These are phyloP conservation scores for Neonectria hederae DNA, from an alignment of 2,329 filamentous ascomycete species.

Conservation along the genomic window DNA sequence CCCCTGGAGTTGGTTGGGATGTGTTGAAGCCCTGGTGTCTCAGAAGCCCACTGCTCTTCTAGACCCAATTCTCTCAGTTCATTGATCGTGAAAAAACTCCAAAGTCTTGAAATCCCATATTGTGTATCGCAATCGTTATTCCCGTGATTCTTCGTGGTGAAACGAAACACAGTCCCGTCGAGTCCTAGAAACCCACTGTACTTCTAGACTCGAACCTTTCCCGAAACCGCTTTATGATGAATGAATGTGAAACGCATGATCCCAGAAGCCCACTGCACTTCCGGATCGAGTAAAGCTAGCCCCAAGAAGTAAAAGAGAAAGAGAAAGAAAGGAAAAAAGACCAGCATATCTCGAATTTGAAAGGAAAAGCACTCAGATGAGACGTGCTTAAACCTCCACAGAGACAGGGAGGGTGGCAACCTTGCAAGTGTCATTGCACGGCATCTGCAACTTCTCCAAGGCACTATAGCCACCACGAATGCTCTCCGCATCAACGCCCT, in stretches of 20 bases:
- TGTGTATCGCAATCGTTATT: neutral
- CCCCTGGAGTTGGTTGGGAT: slow-evolving; percentile 3
- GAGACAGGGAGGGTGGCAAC: slow-evolving; percentile 34
- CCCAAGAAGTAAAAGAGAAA: neutral
- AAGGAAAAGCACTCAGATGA: neutral
- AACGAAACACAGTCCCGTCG: neutral
- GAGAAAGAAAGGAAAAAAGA: neutral
- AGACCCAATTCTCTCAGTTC: slow-evolving; percentile 14
- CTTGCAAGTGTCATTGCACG: slow-evolving; percentile 39
- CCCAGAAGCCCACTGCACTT: slow-evolving; percentile 42
- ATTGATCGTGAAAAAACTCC: slow-evolving; percentile 20
- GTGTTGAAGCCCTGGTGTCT: slow-evolving; percentile 33
- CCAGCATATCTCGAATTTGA: neutral
- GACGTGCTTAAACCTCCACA: slow-evolving; percentile 35
- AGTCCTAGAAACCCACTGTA: slow-evolving; percentile 28
- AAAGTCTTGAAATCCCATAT: slow-evolving; percentile 9
- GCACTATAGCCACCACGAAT: slow-evolving; percentile 53
- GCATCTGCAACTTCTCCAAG: slow-evolving; percentile 41
- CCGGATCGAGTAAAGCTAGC: slow-evolving; percentile 17
- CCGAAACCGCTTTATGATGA: slow-evolving; percentile 3
- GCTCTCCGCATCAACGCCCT: slow-evolving; percentile 58
- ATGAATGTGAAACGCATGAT: slow-evolving; percentile 12
- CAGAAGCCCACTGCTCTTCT: slow-evolving; percentile 30
- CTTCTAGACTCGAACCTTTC: slow-evolving; percentile 17
- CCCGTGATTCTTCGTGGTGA: neutral